Base-by-base conservation (phyloP, 768 basidiomycete genomes). In the Hygrocybe coccinea region DNA sequence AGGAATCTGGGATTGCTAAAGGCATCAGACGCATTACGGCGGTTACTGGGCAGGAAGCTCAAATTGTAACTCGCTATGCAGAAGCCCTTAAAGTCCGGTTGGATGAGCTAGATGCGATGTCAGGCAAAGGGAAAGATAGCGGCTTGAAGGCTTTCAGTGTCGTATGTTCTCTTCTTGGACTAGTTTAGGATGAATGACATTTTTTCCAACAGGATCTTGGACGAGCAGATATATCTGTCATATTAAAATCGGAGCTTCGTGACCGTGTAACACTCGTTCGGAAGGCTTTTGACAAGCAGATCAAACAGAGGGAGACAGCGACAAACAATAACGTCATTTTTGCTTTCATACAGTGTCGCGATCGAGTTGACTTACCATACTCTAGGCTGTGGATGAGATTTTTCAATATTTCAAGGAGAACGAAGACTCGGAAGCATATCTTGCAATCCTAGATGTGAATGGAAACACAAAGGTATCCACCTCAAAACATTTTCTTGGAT, bases 1-100 rank as follows among this genome's bases (percentile, higher is more conserved):
- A 98, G 65, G 97, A 98, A 70, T 90, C 90, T 3, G 95, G 95
- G 34, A 98, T 98, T 63, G 97, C 97, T 6, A 98, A 98, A 75
- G 97, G 97, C 38, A 95, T 97, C 60, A 87, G 97, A 49, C 84
- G 97, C 36, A 86, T 99, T 56, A 86, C 89, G 48, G 97, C 93
- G 36, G 86, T 99, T 50, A 98, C 97, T 0, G 95, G 95, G 15
- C 83, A 92, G 59, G 94, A 98, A 68, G 97, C 97, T 0, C 81
- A 87, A 34, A 87, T 88, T 24, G 91, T 87, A 9, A 84, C 81
- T 1, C 83, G 87, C 15, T 66, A 78, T 48, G 92, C 89, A 4
- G 76, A 81, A 50, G 75, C 76, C 15, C 78, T 94, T 19, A 78
- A 81, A 56, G 72, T 77, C 3, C 79, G 79, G 57, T 79, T 97